These are phyloP conservation scores for Eleusine indica DNA, from an alignment of 176 grass and related monocot genomes.

Conservation along the genomic window DNA sequence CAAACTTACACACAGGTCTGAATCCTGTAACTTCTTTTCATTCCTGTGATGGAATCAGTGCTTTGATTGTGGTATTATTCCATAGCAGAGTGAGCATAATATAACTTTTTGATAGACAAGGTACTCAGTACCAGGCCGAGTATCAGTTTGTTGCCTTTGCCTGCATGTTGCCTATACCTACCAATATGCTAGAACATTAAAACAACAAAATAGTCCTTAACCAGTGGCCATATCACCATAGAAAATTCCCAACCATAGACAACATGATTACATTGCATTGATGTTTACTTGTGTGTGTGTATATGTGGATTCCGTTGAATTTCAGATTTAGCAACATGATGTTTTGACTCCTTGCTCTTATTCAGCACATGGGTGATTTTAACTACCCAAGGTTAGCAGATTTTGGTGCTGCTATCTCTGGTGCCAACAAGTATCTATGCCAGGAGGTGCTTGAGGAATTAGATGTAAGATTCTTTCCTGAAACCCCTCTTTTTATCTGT, in stretches of 20 bases:
- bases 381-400: slow-evolving; percentile 87
- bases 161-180: background rate
- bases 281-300: slow-evolving; percentile 6
- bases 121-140: background rate
- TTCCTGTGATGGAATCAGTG: background rate
- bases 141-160: background rate
- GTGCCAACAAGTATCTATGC: slow-evolving; percentile 88
- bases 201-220: slow-evolving; percentile 3
- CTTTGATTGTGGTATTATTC: slow-evolving; percentile 14
- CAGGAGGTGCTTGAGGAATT: slow-evolving; percentile 97
- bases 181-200: background rate
- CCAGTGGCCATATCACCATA: slow-evolving; percentile 7
- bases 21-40: slow-evolving; percentile 9
- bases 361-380: slow-evolving; percentile 93
- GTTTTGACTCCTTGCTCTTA: slow-evolving; percentile 27
- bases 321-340: slow-evolving; percentile 13
- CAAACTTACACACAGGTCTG: slow-evolving; percentile 90
- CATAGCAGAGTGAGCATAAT: background rate
- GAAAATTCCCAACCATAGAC: slow-evolving; percentile 22
- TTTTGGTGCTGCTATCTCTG: slow-evolving; percentile 96
- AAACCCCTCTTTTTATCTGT: slow-evolving; percentile 24
- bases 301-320: background rate
- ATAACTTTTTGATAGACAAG: background rate
- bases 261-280: background rate
- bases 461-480: slow-evolving; percentile 75